Evolutionary conservation across 331 rosid species (phyloP), one percentile per base, ranked within the genome.

Genomic region (Quercus phellos): DNA sequence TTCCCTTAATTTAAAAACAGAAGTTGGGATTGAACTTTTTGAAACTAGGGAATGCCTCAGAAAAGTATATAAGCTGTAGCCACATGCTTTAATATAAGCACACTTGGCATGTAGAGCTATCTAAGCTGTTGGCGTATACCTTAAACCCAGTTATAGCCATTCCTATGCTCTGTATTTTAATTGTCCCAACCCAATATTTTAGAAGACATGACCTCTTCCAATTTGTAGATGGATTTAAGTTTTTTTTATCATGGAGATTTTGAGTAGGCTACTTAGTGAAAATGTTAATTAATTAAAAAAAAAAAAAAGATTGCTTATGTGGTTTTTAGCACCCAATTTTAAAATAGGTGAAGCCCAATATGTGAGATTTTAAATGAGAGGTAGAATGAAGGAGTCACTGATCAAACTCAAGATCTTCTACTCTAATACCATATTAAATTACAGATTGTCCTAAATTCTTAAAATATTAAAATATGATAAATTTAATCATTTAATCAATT

Each of bases 391-490:
- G 2, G 11, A 38, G 46, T 38, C 1, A 38, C 0, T 0, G 1
- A 8, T 38, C 12, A 38, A 38, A 38, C 0, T 38, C 3, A 0
- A 38, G 0, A 38, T 38, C 46, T 8, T 0, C 1, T 38, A 38
- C 3, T 38, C 3, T 38, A 38, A 8, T 8, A 38, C 0, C 0
- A 38, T 8, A 2, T 38, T 38, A 38, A 38, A 38, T 8, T 8
- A 38, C 1, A 38, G 0, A 38, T 8, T 38, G 3, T 38, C 12
- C 0, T 38, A 38, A 38, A 38, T 38, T 38, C 12, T 38, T 38
- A 38, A 38, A 38, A 38, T 38, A 38, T 38, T 38, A 0, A 0
- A 0, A 38, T 38, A 38, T 0, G 1, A 8, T 38, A 38, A 8
- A 8, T 38, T 38, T 38, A 38, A 38, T 38, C 3, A 38, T 38